Conservation (phyloP, 2,329 filamentous ascomycete species). For the Epicoccum sorghinum region DNA sequence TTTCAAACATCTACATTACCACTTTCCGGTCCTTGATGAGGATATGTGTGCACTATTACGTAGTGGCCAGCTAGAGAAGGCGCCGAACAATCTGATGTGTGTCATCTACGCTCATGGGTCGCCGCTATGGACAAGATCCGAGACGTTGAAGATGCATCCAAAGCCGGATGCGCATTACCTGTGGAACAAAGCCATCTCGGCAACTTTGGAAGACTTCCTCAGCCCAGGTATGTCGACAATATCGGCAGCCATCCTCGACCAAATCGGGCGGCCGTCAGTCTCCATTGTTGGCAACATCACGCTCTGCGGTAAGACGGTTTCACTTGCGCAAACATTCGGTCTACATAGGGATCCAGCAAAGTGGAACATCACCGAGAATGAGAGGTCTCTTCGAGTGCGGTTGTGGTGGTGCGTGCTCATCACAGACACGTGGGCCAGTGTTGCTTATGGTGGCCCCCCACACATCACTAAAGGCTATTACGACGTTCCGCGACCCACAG, state of each 20-base stretch:
- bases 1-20: constrained; percentile 46
- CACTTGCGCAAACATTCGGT: constrained; percentile 62
- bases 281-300: constrained; percentile 57
- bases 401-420: constrained; percentile 65
- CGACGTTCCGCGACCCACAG: constrained; percentile 60
- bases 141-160: constrained; percentile 43
- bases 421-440: constrained; percentile 63
- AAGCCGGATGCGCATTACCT: constrained; percentile 48
- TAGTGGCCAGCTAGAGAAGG: constrained; percentile 40
- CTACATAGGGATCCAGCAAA: constrained; percentile 61
- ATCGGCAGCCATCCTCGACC: constrained; percentile 48
- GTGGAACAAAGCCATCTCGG: constrained; percentile 52
- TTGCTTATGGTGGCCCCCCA: constrained; percentile 62
- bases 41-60: constrained; percentile 44
- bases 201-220: constrained; percentile 51
- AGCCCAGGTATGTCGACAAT: constrained; percentile 50
- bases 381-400: constrained; percentile 59
- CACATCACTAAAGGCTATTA: constrained; percentile 61
- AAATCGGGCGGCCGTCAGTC: constrained; percentile 50
- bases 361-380: constrained; percentile 58
- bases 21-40: constrained; percentile 51
- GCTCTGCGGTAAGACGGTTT: constrained; percentile 60
- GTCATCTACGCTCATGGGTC: constrained; percentile 48
- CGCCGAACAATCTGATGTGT: constrained; percentile 48
- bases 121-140: constrained; percentile 47